Conservation (phyloP, 805 yeast genomes). For the Metschnikowia proteae region DNA sequence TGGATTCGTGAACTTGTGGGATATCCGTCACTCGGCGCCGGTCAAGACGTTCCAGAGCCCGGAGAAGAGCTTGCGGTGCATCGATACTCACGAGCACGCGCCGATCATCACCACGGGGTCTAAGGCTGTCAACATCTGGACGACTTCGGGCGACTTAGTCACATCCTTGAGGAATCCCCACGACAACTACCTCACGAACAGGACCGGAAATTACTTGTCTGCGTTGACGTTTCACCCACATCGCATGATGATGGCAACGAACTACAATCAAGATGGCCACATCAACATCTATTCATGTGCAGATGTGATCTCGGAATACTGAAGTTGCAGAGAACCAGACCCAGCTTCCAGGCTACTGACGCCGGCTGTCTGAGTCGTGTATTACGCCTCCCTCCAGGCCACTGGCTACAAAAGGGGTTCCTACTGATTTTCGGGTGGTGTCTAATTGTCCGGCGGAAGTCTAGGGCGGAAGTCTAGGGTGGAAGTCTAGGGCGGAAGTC, state of each 20-base stretch:
- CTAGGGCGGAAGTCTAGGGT: too few species aligned
- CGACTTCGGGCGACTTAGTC: constrained; percentile 75
- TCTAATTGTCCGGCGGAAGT: too few species aligned
- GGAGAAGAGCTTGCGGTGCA: constrained; percentile 53
- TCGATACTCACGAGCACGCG: constrained; percentile 93
- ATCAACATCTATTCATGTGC: constrained; percentile 54
- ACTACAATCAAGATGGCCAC: constrained; percentile 71
- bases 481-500: too few species aligned
- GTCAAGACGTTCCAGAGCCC: constrained; percentile 61
- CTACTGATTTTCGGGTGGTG: too few species aligned
- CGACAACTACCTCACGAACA: constrained; percentile 40
- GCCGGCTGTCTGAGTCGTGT: too few species aligned
- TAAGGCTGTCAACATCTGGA: constrained; percentile 73
- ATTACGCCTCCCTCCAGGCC: too few species aligned
- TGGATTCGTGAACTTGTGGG: constrained; percentile 88
- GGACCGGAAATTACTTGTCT: constrained; percentile 55
- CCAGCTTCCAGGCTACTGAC: too few species aligned
- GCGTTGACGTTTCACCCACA: constrained; percentile 85
- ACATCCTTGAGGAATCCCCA: constrained; percentile 54
- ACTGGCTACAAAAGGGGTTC: too few species aligned
- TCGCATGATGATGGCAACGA: constrained; percentile 86
- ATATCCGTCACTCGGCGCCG: constrained; percentile 71
- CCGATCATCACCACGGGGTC: constrained; percentile 90
- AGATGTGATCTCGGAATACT: constrained; percentile 36
- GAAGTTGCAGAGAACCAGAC: neutral